Conservation (phyloP, 257 asterid species). For the Solanum bulbocastanum region DNA sequence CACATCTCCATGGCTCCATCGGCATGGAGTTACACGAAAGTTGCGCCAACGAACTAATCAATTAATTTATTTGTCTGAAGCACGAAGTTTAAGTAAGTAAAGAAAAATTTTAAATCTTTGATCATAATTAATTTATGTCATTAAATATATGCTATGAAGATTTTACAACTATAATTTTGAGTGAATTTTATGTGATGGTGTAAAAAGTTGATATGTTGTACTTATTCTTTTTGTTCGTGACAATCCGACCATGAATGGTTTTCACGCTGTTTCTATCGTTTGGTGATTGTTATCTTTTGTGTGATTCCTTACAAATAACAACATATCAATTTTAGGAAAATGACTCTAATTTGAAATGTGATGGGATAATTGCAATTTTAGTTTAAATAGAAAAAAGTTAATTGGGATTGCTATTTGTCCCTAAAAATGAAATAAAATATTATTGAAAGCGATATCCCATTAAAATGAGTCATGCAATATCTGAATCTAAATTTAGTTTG, state of each 20-base stretch:
- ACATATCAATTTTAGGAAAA: neutral
- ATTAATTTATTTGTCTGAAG: neutral
- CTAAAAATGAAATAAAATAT: no score
- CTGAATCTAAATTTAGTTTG: no score
- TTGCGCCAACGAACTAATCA: neutral
- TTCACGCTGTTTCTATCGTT: neutral
- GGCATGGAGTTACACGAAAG: neutral
- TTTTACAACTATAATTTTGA: no score
- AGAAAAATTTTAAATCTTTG: rapidly evolving
- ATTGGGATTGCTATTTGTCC: neutral
- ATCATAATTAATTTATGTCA: no score
- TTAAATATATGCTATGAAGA: neutral
- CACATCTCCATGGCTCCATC: neutral
- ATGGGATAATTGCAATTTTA: neutral
- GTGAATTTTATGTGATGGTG: neutral
- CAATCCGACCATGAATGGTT: neutral
- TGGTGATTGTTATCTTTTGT: neutral
- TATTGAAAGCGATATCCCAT: no score
- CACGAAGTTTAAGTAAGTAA: no score
- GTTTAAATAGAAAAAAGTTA: no score
- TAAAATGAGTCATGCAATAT: neutral
- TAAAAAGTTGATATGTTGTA: neutral
- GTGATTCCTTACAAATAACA: neutral
- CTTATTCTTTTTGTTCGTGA: neutral
- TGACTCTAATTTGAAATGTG: neutral